Base-by-base conservation (phyloP, 2,329 filamentous ascomycete genomes). In the Ilyonectria destructans region DNA sequence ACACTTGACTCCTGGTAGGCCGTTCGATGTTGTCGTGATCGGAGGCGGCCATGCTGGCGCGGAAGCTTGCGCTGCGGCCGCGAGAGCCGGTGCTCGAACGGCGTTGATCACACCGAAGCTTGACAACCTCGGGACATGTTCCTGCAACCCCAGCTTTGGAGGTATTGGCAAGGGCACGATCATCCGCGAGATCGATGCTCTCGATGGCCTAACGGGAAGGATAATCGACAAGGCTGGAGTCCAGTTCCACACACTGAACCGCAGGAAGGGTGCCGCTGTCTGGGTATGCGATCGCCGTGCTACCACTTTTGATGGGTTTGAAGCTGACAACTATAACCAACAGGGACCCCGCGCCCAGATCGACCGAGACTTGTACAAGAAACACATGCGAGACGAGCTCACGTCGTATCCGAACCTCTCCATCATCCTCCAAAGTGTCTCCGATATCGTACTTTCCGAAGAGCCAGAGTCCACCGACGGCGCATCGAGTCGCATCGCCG, bases 81-180 rank as follows among this genome's bases (percentile, higher is more conserved):
- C 96, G 51, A 90, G 96, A 77, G 89, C 93, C 17, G 96, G 96
- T 59, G 96, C 96, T 57, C 91, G 91, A 75, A 98, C 96, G 48
- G 96, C 93, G 2, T 88, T 99, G 72, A 87, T 99, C 56, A 99
- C 96, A 1, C 96, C 96, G 2, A 94, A 93, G 68, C 82, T 94
- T 65, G 91, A 95, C 67, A 97, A 98, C 75, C 90, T 98, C 21
- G 96, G 96, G 62, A 94, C 96, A 33, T 98, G 96, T 83, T 98
- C 95, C 40, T 98, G 96, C 84, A 98, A 98, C 80, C 96, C 96
- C 2, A 97, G 94, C 71, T 97, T 99, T 78, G 96, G 96, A 45
- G 96, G 96, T n/a, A 98, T 99, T 74, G 96, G 96, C 51, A 99
- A 99, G 80, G 96, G 96, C 17, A 98, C 94, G 10, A 98, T 99